These are phyloP conservation scores for Globisporangium parvum DNA, from an alignment of 352 stramenopile genomes.

Conservation along the genomic window DNA sequence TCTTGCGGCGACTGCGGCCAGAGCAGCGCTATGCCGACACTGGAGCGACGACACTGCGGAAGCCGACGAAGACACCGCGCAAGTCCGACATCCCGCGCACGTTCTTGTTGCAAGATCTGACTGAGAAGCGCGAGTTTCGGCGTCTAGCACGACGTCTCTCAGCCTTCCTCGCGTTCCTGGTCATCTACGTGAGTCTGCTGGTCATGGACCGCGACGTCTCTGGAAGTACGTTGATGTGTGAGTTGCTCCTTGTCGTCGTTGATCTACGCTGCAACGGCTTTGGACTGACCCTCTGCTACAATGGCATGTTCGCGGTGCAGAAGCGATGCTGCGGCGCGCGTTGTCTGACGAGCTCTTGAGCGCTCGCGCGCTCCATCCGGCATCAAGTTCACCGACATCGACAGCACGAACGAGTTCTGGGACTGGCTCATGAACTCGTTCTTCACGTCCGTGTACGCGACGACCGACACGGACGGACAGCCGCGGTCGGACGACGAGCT, in stretches of 20 bases:
- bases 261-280: no score
- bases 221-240: constrained; percentile 26
- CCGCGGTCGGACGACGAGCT: constrained; percentile 14
- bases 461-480: constrained; percentile 19
- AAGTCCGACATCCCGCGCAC: constrained; percentile 26
- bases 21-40: neutral
- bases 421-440: constrained; percentile 59
- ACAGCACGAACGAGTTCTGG: constrained; percentile 39
- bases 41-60: no score
- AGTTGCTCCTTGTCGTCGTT: neutral
- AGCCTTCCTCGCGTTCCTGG: constrained; percentile 52
- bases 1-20: constrained; percentile 6
- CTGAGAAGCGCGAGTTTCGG: constrained; percentile 62
- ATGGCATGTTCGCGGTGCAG: no score
- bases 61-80: neutral
- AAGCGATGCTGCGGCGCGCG: constrained; percentile 25
- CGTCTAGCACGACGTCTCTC: constrained; percentile 50
- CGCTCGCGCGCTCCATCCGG: constrained; percentile 28
- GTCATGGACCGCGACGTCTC: constrained; percentile 61
- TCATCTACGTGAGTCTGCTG: constrained; percentile 45
- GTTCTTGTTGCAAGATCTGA: constrained; percentile 54
- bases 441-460: constrained; percentile 34
- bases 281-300: no score
- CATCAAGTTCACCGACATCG: constrained; percentile 36
- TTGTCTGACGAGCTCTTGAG: constrained; percentile 43